Evolutionary conservation across 139 green algal species (phyloP).

Genomic region (Chlorella sp.): DNA sequence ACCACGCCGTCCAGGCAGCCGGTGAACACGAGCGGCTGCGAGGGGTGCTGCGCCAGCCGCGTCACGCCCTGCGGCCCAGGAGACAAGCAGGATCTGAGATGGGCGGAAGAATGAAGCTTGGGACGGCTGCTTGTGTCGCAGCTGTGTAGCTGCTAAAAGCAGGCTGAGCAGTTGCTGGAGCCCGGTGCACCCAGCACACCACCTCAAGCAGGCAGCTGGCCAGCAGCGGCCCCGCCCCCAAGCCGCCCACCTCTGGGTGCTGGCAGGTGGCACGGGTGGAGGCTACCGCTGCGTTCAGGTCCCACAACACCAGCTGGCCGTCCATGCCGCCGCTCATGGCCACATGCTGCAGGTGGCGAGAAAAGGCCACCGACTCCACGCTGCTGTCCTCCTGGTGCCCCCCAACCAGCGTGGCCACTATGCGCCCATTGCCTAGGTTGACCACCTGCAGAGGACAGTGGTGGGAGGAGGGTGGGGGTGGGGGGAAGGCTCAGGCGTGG

Average conservation of each 20-base stretch:
- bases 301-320: conserved; percentile 81
- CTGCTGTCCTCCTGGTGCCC: conserved; percentile 72
- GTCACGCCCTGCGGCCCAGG: conserved; percentile 56
- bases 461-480: background rate
- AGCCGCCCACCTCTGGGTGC: conserved; percentile 61
- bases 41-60: conserved; percentile 66
- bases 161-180: too few relatives aligned
- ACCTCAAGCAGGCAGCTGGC: too few relatives aligned
- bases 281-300: conserved; percentile 50
- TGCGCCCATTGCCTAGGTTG: background rate
- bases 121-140: too few relatives aligned
- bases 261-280: conserved; percentile 55
- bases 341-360: conserved; percentile 50
- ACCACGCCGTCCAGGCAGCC: conserved; percentile 81
- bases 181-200: too few relatives aligned
- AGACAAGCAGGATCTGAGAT: too few relatives aligned
- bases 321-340: conserved; percentile 75
- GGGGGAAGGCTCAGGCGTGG: too few relatives aligned
- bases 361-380: conserved; percentile 79
- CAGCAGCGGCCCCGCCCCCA: background rate
- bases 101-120: too few relatives aligned
- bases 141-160: too few relatives aligned
- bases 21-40: conserved; percentile 74
- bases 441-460: background rate
- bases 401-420: conserved; percentile 36